Evolutionary conservation across 345 rosid species (phyloP), one percentile per base, ranked within the genome.

Genomic region (Ceriops decandra): DNA sequence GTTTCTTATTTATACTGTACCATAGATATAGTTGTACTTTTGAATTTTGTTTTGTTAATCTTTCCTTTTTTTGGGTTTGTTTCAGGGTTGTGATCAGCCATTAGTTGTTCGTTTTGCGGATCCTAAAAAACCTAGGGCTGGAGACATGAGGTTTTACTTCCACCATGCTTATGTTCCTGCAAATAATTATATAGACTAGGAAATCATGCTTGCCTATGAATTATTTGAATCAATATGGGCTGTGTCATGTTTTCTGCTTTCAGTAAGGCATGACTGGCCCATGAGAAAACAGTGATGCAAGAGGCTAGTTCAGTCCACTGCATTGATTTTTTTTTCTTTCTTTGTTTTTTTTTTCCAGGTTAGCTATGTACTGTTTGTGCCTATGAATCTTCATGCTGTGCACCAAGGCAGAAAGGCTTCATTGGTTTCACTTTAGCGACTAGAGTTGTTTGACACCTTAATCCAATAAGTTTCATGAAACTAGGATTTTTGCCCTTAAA

Each of bases 31-130:
- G 51, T 77, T 66, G 69, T 67, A 49, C 59, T 31, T 68, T 66
- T 73, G 36, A 52, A 19, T 62, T 57, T 26, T 67, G 70, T 36
- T 52, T 58, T 21, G 49, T 74, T 32, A 66, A 63, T 49, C 28
- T 24, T 54, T 52, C 42, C 36, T 54, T 56, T 63, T 19, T 67
- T 53, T 64, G 74, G 62, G 19, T 66, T 24, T 26, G 73, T 75
- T 74, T 31, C 77, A 93, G 98, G 93, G 93, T 76, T 87, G 96
- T 68, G 93, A 90, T 63, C 89, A 76, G 77, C 97, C 98, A 66
- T 79, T 93, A 70, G 69, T 70, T 67, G 90, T 93, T 77, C 87
- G 85, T 63, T 86, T 90, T 79, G 97, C 97, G 17, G 85, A 85
- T 77, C 97, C 97, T 65, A 87, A 87, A 69, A 90, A 83, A 68